These are phyloP conservation scores for Thalassiosira hispida DNA, from an alignment of 352 stramenopile genomes.

Conservation along the genomic window DNA sequence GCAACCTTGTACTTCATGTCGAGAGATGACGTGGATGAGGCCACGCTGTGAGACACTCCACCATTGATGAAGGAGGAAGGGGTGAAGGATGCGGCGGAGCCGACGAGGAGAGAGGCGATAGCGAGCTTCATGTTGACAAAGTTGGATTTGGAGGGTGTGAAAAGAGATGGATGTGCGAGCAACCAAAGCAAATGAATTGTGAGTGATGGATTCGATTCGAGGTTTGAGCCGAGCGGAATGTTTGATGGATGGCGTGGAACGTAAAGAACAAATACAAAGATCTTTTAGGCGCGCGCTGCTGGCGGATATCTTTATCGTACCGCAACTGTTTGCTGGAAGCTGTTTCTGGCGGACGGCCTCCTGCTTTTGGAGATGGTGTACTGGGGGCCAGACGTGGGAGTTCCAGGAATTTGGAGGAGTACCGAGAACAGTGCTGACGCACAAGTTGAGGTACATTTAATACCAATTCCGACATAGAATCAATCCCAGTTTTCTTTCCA, in stretches of 20 bases:
- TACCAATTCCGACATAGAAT: not conserved
- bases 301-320: too few species aligned
- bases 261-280: not conserved
- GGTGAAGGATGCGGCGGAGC: conserved; percentile 25
- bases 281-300: too few species aligned
- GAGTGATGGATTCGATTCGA: too few species aligned
- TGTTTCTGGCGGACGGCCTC: too few species aligned
- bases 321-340: too few species aligned
- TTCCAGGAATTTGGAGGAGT: conserved; percentile 1
- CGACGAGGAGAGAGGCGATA: conserved; percentile 29
- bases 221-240: too few species aligned
- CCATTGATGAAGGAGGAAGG: conserved; percentile 36
- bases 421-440: not conserved
- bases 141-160: not conserved
- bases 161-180: not conserved
- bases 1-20: conserved; percentile 87
- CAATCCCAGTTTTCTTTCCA: too few species aligned
- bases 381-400: not conserved
- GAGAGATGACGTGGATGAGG: conserved; percentile 32
- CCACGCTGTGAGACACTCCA: conserved; percentile 19
- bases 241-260: not conserved
- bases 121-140: conserved; percentile 28
- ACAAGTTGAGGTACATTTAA: not conserved
- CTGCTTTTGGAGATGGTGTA: not conserved
- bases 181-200: conserved; percentile 11